Evolutionary conservation across 228 moss, liverwort and hornwort genomes (phyloP).

Genomic region (Sphagnum magellanicum): DNA sequence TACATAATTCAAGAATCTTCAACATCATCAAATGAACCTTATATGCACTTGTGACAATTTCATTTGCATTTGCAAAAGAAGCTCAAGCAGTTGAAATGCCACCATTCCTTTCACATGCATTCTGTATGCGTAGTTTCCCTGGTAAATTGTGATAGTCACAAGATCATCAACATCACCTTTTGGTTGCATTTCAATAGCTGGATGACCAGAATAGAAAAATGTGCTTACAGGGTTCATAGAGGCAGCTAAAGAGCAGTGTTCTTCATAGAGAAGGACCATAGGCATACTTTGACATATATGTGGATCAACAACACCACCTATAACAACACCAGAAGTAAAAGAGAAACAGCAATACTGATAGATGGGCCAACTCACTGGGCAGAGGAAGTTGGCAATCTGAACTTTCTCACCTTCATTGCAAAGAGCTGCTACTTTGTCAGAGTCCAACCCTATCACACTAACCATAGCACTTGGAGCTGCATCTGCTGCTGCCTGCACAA

Average conservation of each 20-base stretch:
- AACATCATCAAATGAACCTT: too few species aligned
- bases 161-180: not conserved
- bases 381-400: slow-evolving; percentile 90
- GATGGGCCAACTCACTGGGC: slow-evolving; percentile 40
- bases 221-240: too few species aligned
- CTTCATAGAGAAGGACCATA: too few species aligned
- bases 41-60: too few species aligned
- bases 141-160: slow-evolving; percentile 7
- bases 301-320: too few species aligned
- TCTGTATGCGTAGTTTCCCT: slow-evolving; percentile 96
- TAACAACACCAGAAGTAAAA: too few species aligned
- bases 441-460: slow-evolving; percentile 87
- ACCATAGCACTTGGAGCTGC: slow-evolving; percentile 94
- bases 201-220: too few species aligned
- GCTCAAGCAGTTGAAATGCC: slow-evolving; percentile 38
- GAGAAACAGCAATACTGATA: not conserved
- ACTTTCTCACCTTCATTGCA: slow-evolving; percentile 88
- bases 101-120: slow-evolving; percentile 93
- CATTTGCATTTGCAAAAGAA: too few species aligned
- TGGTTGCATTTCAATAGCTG: too few species aligned
- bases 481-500: slow-evolving; percentile 82
- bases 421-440: slow-evolving; percentile 71
- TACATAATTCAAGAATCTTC: too few species aligned
- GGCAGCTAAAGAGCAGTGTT: too few species aligned
- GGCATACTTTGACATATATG: too few species aligned